Conservation (phyloP, 495 filamentous ascomycete species). For the Pseudevernia furfuracea region DNA sequence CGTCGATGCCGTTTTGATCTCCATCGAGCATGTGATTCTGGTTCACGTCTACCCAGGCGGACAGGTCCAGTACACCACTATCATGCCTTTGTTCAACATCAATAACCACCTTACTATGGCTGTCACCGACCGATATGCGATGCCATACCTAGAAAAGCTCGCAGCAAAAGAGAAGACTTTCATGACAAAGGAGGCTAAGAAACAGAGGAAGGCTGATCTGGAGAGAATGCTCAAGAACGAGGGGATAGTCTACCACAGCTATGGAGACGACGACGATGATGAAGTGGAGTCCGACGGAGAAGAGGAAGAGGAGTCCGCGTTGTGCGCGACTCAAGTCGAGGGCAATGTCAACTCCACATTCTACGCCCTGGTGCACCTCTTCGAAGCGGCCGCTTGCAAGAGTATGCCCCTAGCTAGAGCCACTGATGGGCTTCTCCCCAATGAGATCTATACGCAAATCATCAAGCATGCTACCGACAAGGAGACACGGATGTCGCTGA, state of each 20-base stretch:
- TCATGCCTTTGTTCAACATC: slow-evolving; percentile 13
- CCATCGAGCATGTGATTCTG: slow-evolving; percentile 12
- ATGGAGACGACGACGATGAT: not conserved
- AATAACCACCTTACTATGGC: slow-evolving; percentile 8
- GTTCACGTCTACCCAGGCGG: slow-evolving; percentile 2
- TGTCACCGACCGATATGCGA: not conserved
- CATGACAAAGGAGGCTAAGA: not conserved
- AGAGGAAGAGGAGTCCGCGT: not conserved
- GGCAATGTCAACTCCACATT: not conserved
- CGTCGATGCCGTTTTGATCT: slow-evolving; percentile 16
- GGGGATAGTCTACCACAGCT: not conserved
- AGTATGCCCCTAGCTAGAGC: not conserved
- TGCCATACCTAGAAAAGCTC: slow-evolving; percentile 4
- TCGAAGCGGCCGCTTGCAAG: not conserved
- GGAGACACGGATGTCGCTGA: not conserved
- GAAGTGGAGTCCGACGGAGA: too few species aligned
- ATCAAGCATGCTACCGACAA: not conserved
- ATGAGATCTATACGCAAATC: not conserved
- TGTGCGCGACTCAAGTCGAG: not conserved
- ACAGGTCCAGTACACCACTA: not conserved
- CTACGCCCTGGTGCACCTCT: not conserved
- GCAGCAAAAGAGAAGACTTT: not conserved
- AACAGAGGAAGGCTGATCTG: not conserved
- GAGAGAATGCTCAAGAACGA: slow-evolving; percentile 2
- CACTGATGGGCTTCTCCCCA: not conserved